A percentile compares a stretch with the other conserved stretches of the same genome.
phyloP scores from a whole-genome alignment of 352 stramenopile genomes.

The Phytophthora capsici region DNA sequence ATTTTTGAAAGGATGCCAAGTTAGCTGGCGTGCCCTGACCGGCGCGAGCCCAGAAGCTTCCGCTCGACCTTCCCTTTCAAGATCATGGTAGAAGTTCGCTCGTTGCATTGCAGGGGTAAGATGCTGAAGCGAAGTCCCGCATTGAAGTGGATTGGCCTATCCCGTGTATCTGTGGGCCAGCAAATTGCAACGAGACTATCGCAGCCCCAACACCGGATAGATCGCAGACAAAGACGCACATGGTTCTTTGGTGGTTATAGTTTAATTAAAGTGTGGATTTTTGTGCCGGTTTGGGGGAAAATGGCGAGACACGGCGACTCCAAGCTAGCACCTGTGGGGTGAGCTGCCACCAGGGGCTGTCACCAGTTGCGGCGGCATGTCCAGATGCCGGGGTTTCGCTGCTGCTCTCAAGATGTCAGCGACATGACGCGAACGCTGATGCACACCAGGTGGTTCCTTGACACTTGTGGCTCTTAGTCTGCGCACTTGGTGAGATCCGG shows the following conservation, averaged over 20 bases:
- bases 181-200: slow-evolving; percentile 24
- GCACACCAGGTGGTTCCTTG: slow-evolving; percentile 36
- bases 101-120: slow-evolving; percentile 12
- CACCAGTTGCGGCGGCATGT: slow-evolving; percentile 13
- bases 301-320: slow-evolving; percentile 20
- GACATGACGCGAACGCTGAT: slow-evolving; percentile 37
- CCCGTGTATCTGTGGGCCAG: slow-evolving; percentile 24
- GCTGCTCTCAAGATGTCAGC: slow-evolving; percentile 37
- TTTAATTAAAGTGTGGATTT: slow-evolving; percentile 11
- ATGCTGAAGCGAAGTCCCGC: slow-evolving; percentile 5
- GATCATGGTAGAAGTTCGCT: slow-evolving; percentile 5
- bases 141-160: slow-evolving; percentile 16
- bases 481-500: slow-evolving; percentile 25
- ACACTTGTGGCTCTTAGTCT: slow-evolving; percentile 33
- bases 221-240: slow-evolving; percentile 32
- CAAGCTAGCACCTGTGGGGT: slow-evolving; percentile 20
- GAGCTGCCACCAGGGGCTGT: slow-evolving; percentile 5
- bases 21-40: slow-evolving; percentile 34
- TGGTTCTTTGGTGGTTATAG: neutral
- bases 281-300: slow-evolving; percentile 15
- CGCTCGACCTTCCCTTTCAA: neutral
- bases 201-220: slow-evolving; percentile 29
- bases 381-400: slow-evolving; percentile 24
- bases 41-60: slow-evolving; percentile 37
- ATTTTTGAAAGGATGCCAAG: slow-evolving; percentile 42